Conservation (phyloP, 495 filamentous ascomycete genomes). For the Symbiotaphrina buchneri region DNA sequence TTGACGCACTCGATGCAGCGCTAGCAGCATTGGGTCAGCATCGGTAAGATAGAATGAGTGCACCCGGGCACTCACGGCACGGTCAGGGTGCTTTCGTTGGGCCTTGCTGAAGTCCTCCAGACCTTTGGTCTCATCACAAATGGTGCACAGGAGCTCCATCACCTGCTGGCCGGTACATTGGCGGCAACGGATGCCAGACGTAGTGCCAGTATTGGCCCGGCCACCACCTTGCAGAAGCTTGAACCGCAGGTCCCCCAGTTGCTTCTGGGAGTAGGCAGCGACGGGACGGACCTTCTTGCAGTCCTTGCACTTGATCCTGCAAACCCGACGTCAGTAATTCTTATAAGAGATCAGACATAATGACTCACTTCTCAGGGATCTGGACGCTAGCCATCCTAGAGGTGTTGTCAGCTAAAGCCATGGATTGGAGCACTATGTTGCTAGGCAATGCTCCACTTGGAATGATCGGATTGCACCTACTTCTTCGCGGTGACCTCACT, state of each 20-base stretch:
- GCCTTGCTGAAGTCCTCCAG: slow-evolving; percentile 31
- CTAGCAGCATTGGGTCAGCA: slow-evolving; percentile 1
- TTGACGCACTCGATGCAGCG: slow-evolving; percentile 32
- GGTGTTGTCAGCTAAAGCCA: background rate
- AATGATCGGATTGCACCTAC: background rate
- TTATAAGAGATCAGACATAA: too few species aligned
- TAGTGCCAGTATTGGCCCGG: background rate
- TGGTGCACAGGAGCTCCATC: slow-evolving; percentile 12
- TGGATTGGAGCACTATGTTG: background rate
- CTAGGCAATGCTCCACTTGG: background rate
- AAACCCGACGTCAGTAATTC: slow-evolving; percentile 4
- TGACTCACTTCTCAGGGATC: too few species aligned
- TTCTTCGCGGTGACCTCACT: background rate
- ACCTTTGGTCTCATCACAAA: slow-evolving; percentile 22
- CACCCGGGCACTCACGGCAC: slow-evolving; percentile 16
- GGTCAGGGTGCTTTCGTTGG: slow-evolving; percentile 23
- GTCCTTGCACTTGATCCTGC: slow-evolving; percentile 23
- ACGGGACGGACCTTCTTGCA: slow-evolving; percentile 20
- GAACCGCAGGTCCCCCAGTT: slow-evolving; percentile 17
- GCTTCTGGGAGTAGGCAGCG: slow-evolving; percentile 20
- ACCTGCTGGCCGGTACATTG: slow-evolving; percentile 13
- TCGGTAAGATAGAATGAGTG: background rate
- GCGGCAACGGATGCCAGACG: slow-evolving; percentile 10
- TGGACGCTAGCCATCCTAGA: background rate
- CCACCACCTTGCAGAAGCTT: slow-evolving; percentile 5